Base-by-base conservation (phyloP, 2,329 filamentous ascomycete genomes). In the Diaporthe sp. region DNA sequence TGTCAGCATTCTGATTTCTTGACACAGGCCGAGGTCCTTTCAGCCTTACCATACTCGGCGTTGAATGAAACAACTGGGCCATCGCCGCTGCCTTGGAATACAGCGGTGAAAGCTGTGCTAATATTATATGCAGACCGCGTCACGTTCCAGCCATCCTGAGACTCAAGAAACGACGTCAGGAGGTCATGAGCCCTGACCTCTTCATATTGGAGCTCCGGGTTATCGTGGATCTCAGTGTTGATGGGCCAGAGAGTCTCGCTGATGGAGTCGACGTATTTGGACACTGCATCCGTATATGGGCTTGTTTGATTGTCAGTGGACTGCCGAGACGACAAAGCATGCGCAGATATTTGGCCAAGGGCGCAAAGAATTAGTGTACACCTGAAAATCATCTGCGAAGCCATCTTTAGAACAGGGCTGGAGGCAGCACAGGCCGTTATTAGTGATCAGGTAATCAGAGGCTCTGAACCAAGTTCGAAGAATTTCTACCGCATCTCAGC, bases 171-270 rank as follows among this genome's bases (percentile, higher is more conserved):
- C 85, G 65, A 91, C 86, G 10, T 83, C 84, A 55, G 61, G 3
- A 65, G 61, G 42, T 65, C 28, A n/a, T 65, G 61, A 34, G 61
- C 61, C 42, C 34, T 65, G 79, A 85, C 81, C 78, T 91, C 89
- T 71, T 89, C 79, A 79, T 87, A 91, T 3, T 84, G 86, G 0
- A 88, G 82, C 78, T 91, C 89, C 0, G 89, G 89, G 75, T 90
- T 84, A 7, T 79, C 77, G 76, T 86, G 84, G 55, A 86, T 81
- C 15, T 79, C 61, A 13, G 61, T 65, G 61, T 65, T 65, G 5
- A 49, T 65, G 10, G 61, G 61, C 61, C 61, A 65, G 25, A 65
- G 61, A 31, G 61, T 65, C 42, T 65, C 61, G 42, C 61, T 65
- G 13, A 65, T 65, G 4, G 61, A 65, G 28, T 65, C 42, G 61